Percentiles rank a stretch among this genome's conserved stretches.
Conservation (phyloP, 2,329 filamentous ascomycete species). For the Drechslerella coelobrocha region DNA sequence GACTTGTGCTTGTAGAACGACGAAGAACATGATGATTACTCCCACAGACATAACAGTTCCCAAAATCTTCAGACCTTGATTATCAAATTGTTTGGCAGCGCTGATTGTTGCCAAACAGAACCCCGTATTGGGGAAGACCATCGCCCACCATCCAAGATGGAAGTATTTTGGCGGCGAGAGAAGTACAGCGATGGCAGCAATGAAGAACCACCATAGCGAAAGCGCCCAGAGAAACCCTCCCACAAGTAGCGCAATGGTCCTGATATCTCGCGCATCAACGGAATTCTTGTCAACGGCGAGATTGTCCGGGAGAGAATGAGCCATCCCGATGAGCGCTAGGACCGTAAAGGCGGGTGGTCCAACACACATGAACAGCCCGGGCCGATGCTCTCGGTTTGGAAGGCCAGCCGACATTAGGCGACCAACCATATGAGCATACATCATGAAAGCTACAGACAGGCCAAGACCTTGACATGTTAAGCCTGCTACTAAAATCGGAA, state of each 20-base stretch:
- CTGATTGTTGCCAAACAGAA: conserved; percentile 67
- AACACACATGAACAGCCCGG: conserved; percentile 78
- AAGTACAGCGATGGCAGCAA: conserved; percentile 62
- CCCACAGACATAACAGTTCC: conserved; percentile 63
- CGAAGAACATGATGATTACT: conserved; percentile 58
- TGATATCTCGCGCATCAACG: conserved; percentile 58
- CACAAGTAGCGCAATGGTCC: conserved; percentile 61
- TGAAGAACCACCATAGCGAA: conserved; percentile 66
- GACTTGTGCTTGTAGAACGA: conserved; percentile 61
- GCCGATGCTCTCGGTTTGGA: conserved; percentile 69
- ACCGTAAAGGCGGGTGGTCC: conserved; percentile 76
- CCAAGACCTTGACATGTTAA: conserved; percentile 74
- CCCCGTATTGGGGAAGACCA: conserved; percentile 69
- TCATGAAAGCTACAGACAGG: conserved; percentile 71
- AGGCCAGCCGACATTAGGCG: conserved; percentile 73
- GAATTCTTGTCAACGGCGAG: conserved; percentile 62
- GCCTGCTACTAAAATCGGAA: conserved; percentile 72
- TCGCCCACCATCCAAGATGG: conserved; percentile 70
- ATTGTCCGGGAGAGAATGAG: conserved; percentile 63
- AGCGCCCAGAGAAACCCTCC: conserved; percentile 59
- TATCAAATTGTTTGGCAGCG: conserved; percentile 63
- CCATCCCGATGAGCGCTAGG: conserved; percentile 73
- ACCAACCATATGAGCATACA: conserved; percentile 76
- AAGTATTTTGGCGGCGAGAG: conserved; percentile 63
- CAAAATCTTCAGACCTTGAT: conserved; percentile 62